Percentiles rank a stretch among this genome's conserved stretches.
Evolutionary conservation across 768 basidiomycete species (phyloP).

Genomic region (Tulasnella sp.): DNA sequence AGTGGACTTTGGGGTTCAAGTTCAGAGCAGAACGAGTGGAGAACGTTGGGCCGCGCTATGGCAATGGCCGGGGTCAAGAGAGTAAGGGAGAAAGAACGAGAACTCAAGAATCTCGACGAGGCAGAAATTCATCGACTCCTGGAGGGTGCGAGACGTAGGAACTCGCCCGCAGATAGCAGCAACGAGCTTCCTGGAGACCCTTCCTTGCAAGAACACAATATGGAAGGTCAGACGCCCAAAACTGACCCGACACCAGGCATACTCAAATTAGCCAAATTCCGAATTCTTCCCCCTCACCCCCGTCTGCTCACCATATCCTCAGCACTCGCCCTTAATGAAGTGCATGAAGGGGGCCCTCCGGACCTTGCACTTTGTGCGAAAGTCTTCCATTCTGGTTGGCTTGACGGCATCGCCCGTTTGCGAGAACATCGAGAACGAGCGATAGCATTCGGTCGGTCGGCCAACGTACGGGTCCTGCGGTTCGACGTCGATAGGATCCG

Average conservation of each 20-base stretch:
- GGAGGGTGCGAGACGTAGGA: neutral
- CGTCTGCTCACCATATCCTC: constrained; percentile 49
- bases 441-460: neutral
- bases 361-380: constrained; percentile 12
- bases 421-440: constrained; percentile 14
- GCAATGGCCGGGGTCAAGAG: constrained; percentile 59
- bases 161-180: neutral
- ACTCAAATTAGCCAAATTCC: constrained; percentile 41
- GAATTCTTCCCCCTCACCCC: constrained; percentile 56
- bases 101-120: constrained; percentile 40
- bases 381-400: constrained; percentile 26
- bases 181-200: neutral
- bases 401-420: constrained; percentile 18
- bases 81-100: constrained; percentile 65
- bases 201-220: neutral
- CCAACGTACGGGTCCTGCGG: constrained; percentile 23
- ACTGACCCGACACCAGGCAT: neutral
- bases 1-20: constrained; percentile 57
- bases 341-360: neutral
- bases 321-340: neutral
- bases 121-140: neutral
- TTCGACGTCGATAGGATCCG: neutral
- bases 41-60: constrained; percentile 59
- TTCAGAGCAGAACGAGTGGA: constrained; percentile 46
- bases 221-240: neutral